A percentile compares a stretch with the other conserved stretches of the same genome.
Evolutionary conservation across 768 basidiomycete genomes (phyloP).

Genomic region (Kwoniella botswanensis): DNA sequence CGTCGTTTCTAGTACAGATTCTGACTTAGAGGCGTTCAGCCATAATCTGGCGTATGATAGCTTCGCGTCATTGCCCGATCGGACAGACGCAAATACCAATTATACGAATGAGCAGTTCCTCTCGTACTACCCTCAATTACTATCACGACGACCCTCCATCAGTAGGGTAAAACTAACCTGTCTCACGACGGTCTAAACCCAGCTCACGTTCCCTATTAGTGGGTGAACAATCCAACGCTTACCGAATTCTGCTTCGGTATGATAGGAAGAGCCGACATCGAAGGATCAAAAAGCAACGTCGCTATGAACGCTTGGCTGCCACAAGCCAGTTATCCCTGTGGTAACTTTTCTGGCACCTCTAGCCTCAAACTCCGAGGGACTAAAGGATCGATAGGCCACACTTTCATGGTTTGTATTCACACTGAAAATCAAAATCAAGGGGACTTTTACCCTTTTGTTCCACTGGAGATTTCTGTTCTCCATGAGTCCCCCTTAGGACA

Average conservation of each 20-base stretch:
- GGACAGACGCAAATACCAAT: conserved; percentile 74
- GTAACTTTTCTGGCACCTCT: conserved; percentile 81
- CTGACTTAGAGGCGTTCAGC: conserved; percentile 83
- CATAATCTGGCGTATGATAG: conserved; percentile 84
- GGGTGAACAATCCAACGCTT: conserved; percentile 78
- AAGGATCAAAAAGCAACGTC: conserved; percentile 81
- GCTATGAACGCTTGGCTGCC: conserved; percentile 77
- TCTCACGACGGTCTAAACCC: conserved; percentile 63
- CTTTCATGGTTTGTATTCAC: conserved; percentile 81
- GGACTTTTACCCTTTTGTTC: conserved; percentile 81
- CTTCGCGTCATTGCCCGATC: conserved; percentile 69
- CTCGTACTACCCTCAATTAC: conserved; percentile 82
- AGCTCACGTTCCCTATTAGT: conserved; percentile 75
- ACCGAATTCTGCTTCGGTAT: conserved; percentile 79
- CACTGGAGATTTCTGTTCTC: conserved; percentile 80
- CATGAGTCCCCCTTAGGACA: conserved; percentile 77
- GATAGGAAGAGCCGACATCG: conserved; percentile 80
- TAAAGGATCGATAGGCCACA: conserved; percentile 83
- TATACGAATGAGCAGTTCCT: conserved; percentile 83
- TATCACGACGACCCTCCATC: conserved; percentile 75
- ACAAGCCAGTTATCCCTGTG: conserved; percentile 81
- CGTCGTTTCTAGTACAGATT: conserved; percentile 77
- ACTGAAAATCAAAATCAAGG: conserved; percentile 83
- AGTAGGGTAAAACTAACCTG: conserved; percentile 86
- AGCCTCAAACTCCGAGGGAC: conserved; percentile 77